These are phyloP conservation scores for Candida anglica DNA, from an alignment of 805 yeast genomes.

Conservation along the genomic window DNA sequence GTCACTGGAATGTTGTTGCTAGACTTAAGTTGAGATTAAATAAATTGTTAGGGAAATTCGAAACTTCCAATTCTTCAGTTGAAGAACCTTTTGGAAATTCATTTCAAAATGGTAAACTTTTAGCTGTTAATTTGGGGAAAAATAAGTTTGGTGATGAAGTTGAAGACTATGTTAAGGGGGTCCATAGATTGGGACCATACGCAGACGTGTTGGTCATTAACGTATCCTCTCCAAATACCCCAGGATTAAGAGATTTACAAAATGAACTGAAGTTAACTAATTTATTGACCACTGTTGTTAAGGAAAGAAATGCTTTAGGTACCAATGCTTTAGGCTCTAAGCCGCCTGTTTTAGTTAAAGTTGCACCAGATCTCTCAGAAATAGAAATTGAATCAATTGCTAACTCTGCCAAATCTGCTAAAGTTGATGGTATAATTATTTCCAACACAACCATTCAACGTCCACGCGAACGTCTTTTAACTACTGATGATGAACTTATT, in stretches of 20 bases:
- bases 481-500: slow-evolving; percentile 39
- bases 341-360: slow-evolving; percentile 85
- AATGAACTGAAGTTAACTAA: slow-evolving; percentile 66
- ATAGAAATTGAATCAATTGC: slow-evolving; percentile 81
- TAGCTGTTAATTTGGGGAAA: slow-evolving; percentile 87
- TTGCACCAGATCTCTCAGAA: slow-evolving; percentile 89
- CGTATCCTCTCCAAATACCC: slow-evolving; percentile 95
- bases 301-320: slow-evolving; percentile 55
- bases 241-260: slow-evolving; percentile 88
- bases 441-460: slow-evolving; percentile 90
- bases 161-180: slow-evolving; percentile 81
- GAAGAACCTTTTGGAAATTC: slow-evolving; percentile 38
- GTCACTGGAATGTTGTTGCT: slow-evolving; percentile 71
- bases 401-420: slow-evolving; percentile 66
- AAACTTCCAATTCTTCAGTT: slow-evolving; percentile 6
- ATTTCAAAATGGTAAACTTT: slow-evolving; percentile 57
- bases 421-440: slow-evolving; percentile 86
- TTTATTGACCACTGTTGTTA: slow-evolving; percentile 61
- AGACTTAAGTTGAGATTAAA: slow-evolving; percentile 64
- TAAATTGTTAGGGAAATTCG: slow-evolving; percentile 24
- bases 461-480: slow-evolving; percentile 53
- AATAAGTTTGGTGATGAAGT: slow-evolving; percentile 91
- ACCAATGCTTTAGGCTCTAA: slow-evolving; percentile 38
- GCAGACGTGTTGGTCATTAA: slow-evolving; percentile 90
- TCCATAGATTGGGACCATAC: slow-evolving; percentile 69